phyloP scores from a whole-genome alignment of 352 stramenopile species.

The Thraustochytrium striatum region DNA sequence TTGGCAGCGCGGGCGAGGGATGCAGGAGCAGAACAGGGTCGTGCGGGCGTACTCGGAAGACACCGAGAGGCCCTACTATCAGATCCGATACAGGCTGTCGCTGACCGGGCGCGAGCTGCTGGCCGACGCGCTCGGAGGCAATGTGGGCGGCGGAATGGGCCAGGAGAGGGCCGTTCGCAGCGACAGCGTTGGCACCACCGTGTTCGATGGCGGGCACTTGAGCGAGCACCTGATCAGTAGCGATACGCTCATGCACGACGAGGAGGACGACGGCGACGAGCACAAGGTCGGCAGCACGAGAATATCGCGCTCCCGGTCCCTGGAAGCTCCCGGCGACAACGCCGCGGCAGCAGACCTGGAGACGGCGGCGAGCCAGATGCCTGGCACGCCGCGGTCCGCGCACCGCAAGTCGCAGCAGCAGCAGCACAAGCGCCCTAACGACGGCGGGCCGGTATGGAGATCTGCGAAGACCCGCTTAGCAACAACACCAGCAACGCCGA shows the following conservation, averaged over 20 bases:
- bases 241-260: neutral
- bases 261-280: neutral
- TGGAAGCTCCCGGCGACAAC: conserved; percentile 6
- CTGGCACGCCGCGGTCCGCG: neutral
- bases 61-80: conserved; percentile 34
- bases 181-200: conserved; percentile 33
- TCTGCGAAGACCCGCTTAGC: neutral
- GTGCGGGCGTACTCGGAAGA: conserved; percentile 35
- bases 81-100: conserved; percentile 39
- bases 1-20: neutral
- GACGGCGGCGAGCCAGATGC: neutral
- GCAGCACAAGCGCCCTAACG: neutral
- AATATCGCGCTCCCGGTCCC: neutral
- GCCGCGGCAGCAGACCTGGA: neutral
- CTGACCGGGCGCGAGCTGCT: conserved; percentile 28
- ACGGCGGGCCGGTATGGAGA: neutral
- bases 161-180: neutral
- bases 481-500: neutral
- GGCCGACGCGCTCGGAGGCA: conserved; percentile 16
- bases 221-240: neutral
- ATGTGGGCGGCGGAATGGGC: neutral
- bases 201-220: conserved; percentile 6
- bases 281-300: neutral
- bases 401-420: neutral
- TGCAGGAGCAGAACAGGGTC: conserved; percentile 31